A percentile compares a stretch with the other conserved stretches of the same genome.
These are phyloP conservation scores for Amanita rubescens DNA, from an alignment of 768 basidiomycete genomes.

Conservation along the genomic window DNA sequence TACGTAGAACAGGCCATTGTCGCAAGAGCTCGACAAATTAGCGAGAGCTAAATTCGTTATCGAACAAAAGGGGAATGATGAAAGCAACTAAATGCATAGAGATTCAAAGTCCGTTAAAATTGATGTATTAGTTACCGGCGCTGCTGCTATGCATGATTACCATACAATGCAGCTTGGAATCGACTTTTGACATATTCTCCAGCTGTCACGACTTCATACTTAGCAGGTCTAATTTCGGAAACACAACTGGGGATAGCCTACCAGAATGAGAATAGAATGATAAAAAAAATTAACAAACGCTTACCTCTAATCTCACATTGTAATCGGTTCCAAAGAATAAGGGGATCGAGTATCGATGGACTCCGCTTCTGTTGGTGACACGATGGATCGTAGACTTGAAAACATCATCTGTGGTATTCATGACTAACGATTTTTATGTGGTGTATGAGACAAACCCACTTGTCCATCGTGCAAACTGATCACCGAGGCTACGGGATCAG, in stretches of 20 bases:
- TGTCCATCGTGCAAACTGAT: constrained; percentile 86
- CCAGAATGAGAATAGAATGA: background rate
- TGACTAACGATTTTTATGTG: background rate
- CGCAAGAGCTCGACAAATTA: constrained; percentile 75
- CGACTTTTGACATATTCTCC: constrained; percentile 79
- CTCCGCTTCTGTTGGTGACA: constrained; percentile 69
- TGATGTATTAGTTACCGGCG: background rate
- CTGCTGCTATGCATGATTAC: constrained; percentile 14
- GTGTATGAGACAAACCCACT: constrained; percentile 38
- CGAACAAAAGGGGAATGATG: constrained; percentile 36
- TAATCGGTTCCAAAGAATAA: constrained; percentile 90
- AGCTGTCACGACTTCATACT: constrained; percentile 67
- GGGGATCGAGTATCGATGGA: constrained; percentile 75
- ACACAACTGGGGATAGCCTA: constrained; percentile 50
- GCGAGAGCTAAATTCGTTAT: constrained; percentile 88
- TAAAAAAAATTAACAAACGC: constrained; percentile 11
- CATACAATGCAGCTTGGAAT: constrained; percentile 64
- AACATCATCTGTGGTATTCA: constrained; percentile 55
- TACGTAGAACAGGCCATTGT: constrained; percentile 52
- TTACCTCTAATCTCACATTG: constrained; percentile 70
- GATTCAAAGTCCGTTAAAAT: constrained; percentile 58
- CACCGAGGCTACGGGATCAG: constrained; percentile 52
- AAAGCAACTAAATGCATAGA: constrained; percentile 49
- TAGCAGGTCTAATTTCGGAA: constrained; percentile 32
- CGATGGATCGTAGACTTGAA: constrained; percentile 91